Evolutionary conservation across 176 grass and related monocot species (phyloP).

Genomic region (barley (Hordeum vulgare)): MorexV3_pseudomolecules_assembly NC_058520.1:22709998-22710497

Average conservation of each 20-base stretch:
- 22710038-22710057: neutral
- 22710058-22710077: neutral
- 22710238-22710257: neutral
- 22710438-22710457: neutral
- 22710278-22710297: neutral
- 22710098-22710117: neutral
- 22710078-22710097: neutral
- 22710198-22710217: neutral
- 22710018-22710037: neutral
- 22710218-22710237: neutral
- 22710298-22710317: neutral
- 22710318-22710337: neutral
- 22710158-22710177: neutral
- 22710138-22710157: neutral
- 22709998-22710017: neutral
- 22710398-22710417: neutral
- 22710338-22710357: neutral
- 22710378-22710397: neutral
- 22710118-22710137: neutral
- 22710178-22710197: neutral
- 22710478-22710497: neutral
- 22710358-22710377: neutral
- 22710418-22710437: neutral
- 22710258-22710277: constrained; percentile 3
- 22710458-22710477: neutral